Conservation (phyloP, 441 rosid genomes). For the Hura crepitans region DNA sequence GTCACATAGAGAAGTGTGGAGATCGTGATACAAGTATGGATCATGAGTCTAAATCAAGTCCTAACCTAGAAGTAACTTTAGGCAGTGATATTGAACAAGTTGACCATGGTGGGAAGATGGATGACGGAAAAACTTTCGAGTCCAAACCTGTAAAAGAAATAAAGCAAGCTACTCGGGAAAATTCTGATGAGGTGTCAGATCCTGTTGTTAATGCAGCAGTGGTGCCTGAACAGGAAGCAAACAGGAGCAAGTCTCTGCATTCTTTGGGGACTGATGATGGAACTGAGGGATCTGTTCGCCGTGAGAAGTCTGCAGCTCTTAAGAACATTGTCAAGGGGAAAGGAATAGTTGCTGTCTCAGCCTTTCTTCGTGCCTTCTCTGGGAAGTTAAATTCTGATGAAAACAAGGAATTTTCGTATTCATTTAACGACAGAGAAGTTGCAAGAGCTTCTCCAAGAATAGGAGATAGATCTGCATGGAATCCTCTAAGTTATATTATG, state of each 20-base stretch:
- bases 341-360: conserved; percentile 57
- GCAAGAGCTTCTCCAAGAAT: conserved; percentile 35
- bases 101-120: conserved; percentile 26
- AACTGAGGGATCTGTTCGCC: conserved; percentile 49
- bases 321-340: conserved; percentile 63
- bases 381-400: conserved; percentile 30
- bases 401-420: conserved; percentile 30
- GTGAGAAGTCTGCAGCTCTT: conserved; percentile 60
- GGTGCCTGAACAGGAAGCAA: conserved; percentile 43
- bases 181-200: conserved; percentile 32
- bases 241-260: conserved; percentile 30
- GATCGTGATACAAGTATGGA: conserved; percentile 12
- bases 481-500: conserved; percentile 58
- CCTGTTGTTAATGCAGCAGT: conserved; percentile 53
- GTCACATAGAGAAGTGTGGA: conserved; percentile 19
- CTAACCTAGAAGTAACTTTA: conserved; percentile 16
- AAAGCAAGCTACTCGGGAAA: conserved; percentile 25
- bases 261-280: conserved; percentile 34
- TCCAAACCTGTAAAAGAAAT: conserved; percentile 35
- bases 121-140: conserved; percentile 21
- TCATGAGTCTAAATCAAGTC: conserved; percentile 24
- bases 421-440: conserved; percentile 32
- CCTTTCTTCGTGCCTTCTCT: conserved; percentile 51
- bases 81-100: conserved; percentile 22
- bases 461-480: conserved; percentile 53